Evolutionary conservation across 768 basidiomycete genomes (phyloP), one percentile per base, ranked within the genome.

Genomic region (Tricholoma furcatifolium): DNA sequence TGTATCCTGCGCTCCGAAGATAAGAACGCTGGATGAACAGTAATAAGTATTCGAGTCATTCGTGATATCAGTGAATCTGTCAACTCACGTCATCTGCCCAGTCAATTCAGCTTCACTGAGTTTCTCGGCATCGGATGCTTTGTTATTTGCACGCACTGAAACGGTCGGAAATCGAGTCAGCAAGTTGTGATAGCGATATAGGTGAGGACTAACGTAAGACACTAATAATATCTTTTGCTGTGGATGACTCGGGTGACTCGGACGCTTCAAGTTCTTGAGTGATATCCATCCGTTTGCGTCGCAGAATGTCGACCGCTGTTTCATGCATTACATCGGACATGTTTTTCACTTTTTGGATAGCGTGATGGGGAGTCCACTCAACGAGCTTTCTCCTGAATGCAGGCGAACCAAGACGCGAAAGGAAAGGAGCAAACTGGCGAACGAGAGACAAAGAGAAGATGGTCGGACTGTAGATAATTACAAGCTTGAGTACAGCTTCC

Each of bases 1-100:
- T 7, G 79, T 81, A 51, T 80, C 79, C 51, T 76, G 75, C 2
- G 75, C 79, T 2, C 78, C 77, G 56, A 81, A 78, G 15, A 79
- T 73, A 24, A 81, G 60, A 12, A 79, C 76, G 3, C 77, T 79
- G 47, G 3, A 77, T 79, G 47, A 43, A 44, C 24, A 43, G 23
- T 10, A 31, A 42, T 1, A 34, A 47, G 42, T 17, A 17, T 18
- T 23, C 18, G 44, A 39, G n/a, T 20, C 30, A 7, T 14, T 7
- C 23, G 5, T 6, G 32, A 27, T 31, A 23, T 8, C 34, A 32
- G 6, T 18, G 23, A 38, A 53, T n/a, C 47, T 27, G 30, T 35
- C 17, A 40, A 62, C 74, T 39, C 58, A 77, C 78, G 77, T 77
- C 74, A 79, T 76, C 53, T 80, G 78, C 0, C 75, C 78, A 1